These are phyloP conservation scores for Macrotyloma uniflorum DNA, from an alignment of 306 rosid species.

Conservation along the genomic window DNA sequence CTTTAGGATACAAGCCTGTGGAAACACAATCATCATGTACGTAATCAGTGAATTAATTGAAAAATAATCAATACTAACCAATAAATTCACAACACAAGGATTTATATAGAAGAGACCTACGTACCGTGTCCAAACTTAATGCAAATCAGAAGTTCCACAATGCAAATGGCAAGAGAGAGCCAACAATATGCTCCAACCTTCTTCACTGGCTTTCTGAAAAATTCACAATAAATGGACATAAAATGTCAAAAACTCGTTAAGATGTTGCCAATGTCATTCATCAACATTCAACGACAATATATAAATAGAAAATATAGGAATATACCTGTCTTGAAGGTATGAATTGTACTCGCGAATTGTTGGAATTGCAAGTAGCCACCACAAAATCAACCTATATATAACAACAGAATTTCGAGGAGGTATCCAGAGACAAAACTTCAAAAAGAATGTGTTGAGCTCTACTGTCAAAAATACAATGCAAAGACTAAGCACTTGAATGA, in stretches of 20 bases:
- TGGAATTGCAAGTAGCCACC: slow-evolving; percentile 99
- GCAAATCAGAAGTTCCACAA: slow-evolving; percentile 95
- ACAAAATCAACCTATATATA: slow-evolving; percentile 83
- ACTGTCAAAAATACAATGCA: slow-evolving; percentile 89
- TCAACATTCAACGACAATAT: not conserved
- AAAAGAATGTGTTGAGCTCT: slow-evolving; percentile 96
- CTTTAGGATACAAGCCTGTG: slow-evolving; percentile 83
- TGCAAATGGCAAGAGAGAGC: slow-evolving; percentile 97
- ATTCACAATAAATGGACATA: slow-evolving; percentile 9
- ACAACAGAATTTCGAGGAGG: slow-evolving; percentile 95
- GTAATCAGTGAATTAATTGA: not conserved
- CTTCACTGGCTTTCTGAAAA: slow-evolving; percentile 80
- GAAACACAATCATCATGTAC: slow-evolving; percentile 18
- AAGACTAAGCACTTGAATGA: slow-evolving; percentile 89
- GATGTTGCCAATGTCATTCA: not conserved
- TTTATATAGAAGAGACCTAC: slow-evolving; percentile 10
- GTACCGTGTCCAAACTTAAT: slow-evolving; percentile 93
- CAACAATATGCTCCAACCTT: slow-evolving; percentile 99
- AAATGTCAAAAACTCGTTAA: slow-evolving; percentile 8
- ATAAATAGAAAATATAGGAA: not conserved
- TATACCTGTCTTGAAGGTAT: slow-evolving; percentile 94
- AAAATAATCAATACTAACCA: not conserved
- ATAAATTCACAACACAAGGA: not conserved
- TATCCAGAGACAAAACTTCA: slow-evolving; percentile 93
- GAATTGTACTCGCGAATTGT: slow-evolving; percentile 96